Evolutionary conservation across 2,329 filamentous ascomycete genomes (phyloP), one percentile per base, ranked within the genome.

Genomic region (Penicillium capsulatum): DNA sequence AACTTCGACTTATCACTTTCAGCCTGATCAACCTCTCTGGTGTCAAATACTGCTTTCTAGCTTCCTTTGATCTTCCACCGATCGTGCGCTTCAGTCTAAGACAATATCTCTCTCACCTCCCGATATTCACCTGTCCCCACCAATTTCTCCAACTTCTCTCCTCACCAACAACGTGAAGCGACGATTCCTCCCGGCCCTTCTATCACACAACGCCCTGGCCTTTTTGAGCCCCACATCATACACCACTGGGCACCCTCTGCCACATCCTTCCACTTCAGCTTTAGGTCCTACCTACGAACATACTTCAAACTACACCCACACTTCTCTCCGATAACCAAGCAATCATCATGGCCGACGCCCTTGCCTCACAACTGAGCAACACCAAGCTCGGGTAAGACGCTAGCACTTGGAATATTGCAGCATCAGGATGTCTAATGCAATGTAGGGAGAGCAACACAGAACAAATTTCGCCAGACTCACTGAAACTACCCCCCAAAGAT

Each of bases 401-500:
- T 37, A 22, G 24, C 26, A 8, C 8, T 32, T 32, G 8, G 10
- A 30, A 22, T 37, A 44, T 26, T 20, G 32, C 30, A 17, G 36
- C 17, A 33, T 35, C 28, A 34, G 38, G 36, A 14, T 17, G 11
- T 42, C 41, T 55, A 36, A 51, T 41, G 42, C 19, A 32, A 26
- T 41, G 33, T 45, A 69, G 66, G 48, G 66, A 68, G 44, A 59
- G 61, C 47, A 60, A 52, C 43, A 42, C 60, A 55, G 66, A 70
- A 33, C 49, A 53, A 34, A 65, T 61, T 52, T 70, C 69, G 63
- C 72, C 68, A 50, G 64, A 69, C 34, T 60, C 67, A 32, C 53
- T 73, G 46, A 72, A 72, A 44, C 51, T 66, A 29, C 69, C 70
- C 9, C 59, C 61, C 13, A 74, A 73, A 57, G 71, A 74, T 57